These are phyloP conservation scores for Exophiala phaeomuriformis DNA, from an alignment of 2,329 filamentous ascomycete genomes.

Conservation along the genomic window DNA sequence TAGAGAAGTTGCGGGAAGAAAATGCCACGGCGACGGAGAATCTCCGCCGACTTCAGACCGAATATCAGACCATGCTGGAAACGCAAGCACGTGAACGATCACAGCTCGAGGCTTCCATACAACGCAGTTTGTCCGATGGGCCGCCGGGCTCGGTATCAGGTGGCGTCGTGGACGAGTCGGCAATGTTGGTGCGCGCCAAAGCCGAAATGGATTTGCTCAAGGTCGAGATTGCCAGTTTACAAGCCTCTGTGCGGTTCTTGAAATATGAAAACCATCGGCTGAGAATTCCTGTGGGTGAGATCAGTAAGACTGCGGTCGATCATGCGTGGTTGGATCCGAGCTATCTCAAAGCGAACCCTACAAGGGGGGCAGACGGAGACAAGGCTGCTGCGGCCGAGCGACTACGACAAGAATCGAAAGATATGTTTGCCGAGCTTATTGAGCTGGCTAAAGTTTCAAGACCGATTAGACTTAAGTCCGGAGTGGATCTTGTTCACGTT, in stretches of 20 bases:
- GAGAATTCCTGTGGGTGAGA: constrained; percentile 16
- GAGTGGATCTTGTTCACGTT: background rate
- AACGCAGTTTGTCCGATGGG: constrained; percentile 34
- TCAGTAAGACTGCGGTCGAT: constrained; percentile 27
- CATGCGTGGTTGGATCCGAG: constrained; percentile 39
- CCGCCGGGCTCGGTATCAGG: constrained; percentile 33
- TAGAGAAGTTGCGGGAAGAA: constrained; percentile 35
- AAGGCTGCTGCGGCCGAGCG: constrained; percentile 25
- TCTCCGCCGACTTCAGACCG: constrained; percentile 33
- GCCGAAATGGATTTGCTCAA: constrained; percentile 21
- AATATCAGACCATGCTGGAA: constrained; percentile 34
- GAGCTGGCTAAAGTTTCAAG: constrained; percentile 38
- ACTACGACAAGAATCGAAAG: constrained; percentile 37
- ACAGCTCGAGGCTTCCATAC: constrained; percentile 40
- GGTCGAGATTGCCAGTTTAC: constrained; percentile 38
- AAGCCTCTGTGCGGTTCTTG: constrained; percentile 42
- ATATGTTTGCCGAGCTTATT: constrained; percentile 38
- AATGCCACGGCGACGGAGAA: constrained; percentile 31
- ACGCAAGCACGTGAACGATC: constrained; percentile 38
- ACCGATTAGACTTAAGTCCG: constrained; percentile 34
- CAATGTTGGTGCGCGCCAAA: constrained; percentile 34
- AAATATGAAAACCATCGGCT: constrained; percentile 40
- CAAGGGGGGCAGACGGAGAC: background rate
- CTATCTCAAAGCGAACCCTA: constrained; percentile 9
- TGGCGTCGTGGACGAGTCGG: constrained; percentile 31